phyloP scores from a whole-genome alignment of 371 early-diverging fungal genomes.

The Scutellospora calospora region DNA sequence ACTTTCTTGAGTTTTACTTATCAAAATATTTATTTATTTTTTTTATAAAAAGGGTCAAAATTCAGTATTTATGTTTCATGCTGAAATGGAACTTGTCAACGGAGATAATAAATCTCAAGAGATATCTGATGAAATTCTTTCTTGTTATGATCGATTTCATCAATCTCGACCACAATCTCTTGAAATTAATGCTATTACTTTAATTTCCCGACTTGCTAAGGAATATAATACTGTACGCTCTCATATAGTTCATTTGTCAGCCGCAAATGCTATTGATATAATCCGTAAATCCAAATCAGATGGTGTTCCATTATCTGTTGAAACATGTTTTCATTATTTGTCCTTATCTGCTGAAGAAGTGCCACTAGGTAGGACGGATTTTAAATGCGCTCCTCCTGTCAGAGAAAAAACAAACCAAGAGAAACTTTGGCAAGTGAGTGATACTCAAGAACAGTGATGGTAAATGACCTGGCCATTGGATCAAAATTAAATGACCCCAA shows the following conservation, averaged over 20 bases:
- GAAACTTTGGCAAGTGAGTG: constrained; percentile 64
- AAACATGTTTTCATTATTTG: constrained; percentile 87
- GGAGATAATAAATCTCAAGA: constrained; percentile 27
- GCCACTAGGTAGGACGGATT: constrained; percentile 75
- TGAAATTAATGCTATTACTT: constrained; percentile 78
- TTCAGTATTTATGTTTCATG: constrained; percentile 76
- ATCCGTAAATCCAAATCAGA: constrained; percentile 77
- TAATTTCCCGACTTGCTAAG: constrained; percentile 73
- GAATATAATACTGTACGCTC: constrained; percentile 75
- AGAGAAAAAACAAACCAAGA: constrained; percentile 77
- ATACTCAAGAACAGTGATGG: not conserved
- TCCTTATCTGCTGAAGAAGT: constrained; percentile 75
- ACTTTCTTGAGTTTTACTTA: not conserved
- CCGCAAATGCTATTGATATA: constrained; percentile 76
- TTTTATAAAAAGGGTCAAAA: constrained; percentile 47
- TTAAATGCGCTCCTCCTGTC: constrained; percentile 90
- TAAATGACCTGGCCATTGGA: too few species aligned
- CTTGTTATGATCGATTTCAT: constrained; percentile 60
- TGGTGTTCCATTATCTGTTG: constrained; percentile 78
- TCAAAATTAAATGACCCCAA: too few species aligned
- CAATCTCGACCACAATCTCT: constrained; percentile 74
- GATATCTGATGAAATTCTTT: not conserved
- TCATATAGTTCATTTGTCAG: constrained; percentile 85
- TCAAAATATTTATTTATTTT: not conserved
- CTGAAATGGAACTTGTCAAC: constrained; percentile 69